phyloP scores from a whole-genome alignment of 164 flowering plant species.

The grape (Vitis vinifera) region ASM3070453v1 NC_081819.1:16896501-16897000 shows the following conservation, averaged over 20 bases:
- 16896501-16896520: neutral
- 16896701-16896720: slow-evolving; percentile 25
- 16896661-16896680: slow-evolving; percentile 13
- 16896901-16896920: slow-evolving; percentile 29
- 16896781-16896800: slow-evolving; percentile 18
- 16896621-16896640: too few species aligned
- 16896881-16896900: slow-evolving; percentile 50
- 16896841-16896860: slow-evolving; percentile 34
- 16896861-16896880: slow-evolving; percentile 29
- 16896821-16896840: slow-evolving; percentile 55
- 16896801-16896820: slow-evolving; percentile 12
- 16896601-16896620: neutral
- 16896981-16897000: slow-evolving; percentile 57
- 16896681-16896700: slow-evolving; percentile 32
- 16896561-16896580: neutral
- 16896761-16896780: slow-evolving; percentile 34
- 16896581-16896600: neutral
- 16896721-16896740: slow-evolving; percentile 42
- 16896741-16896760: slow-evolving; percentile 33
- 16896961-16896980: slow-evolving; percentile 39
- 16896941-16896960: slow-evolving; percentile 43
- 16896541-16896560: neutral
- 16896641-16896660: neutral
- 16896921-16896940: slow-evolving; percentile 28
- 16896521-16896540: neutral